These are phyloP conservation scores for Pseudogymnoascus sp. DNA, from an alignment of 2,329 filamentous ascomycete genomes.

Conservation along the genomic window DNA sequence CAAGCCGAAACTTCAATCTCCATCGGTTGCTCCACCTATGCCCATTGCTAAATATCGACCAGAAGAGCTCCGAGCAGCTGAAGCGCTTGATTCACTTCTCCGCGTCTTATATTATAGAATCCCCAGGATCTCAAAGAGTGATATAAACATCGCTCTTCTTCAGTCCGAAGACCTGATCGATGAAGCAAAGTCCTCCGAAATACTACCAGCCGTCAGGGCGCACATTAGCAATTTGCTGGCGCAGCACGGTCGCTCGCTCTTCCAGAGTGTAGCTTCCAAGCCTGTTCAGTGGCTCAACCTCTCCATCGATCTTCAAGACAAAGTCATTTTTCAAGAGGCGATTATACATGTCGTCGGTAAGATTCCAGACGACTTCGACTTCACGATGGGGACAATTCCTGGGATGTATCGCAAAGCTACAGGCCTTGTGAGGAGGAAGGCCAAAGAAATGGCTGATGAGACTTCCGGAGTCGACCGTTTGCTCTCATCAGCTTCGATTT, in stretches of 20 bases:
- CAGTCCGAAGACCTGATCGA: constrained; percentile 16
- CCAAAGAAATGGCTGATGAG: neutral
- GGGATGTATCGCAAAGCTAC: neutral
- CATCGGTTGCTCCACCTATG: neutral
- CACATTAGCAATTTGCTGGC: constrained; percentile 14
- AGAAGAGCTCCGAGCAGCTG: too few relatives aligned
- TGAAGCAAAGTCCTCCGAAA: constrained; percentile 12
- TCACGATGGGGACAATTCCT: neutral
- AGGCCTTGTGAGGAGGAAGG: neutral
- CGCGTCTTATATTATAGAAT: constrained; percentile 11
- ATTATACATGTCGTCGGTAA: constrained; percentile 22
- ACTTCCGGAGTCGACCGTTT: neutral
- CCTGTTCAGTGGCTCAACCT: constrained; percentile 21
- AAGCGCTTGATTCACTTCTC: constrained; percentile 20
- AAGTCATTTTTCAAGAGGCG: constrained; percentile 21
- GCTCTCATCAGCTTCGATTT: neutral
- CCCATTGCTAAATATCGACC: neutral
- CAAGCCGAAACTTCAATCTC: neutral
- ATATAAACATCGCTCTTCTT: constrained; percentile 14
- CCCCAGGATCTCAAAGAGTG: constrained; percentile 13
- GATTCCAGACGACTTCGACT: neutral
- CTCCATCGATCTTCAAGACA: constrained; percentile 13
- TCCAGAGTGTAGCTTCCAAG: constrained; percentile 15
- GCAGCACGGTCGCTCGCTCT: constrained; percentile 16
- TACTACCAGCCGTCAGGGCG: constrained; percentile 10